These are phyloP conservation scores for Saccharomycopsis capsularis DNA, from an alignment of 805 yeast genomes.

Conservation along the genomic window DNA sequence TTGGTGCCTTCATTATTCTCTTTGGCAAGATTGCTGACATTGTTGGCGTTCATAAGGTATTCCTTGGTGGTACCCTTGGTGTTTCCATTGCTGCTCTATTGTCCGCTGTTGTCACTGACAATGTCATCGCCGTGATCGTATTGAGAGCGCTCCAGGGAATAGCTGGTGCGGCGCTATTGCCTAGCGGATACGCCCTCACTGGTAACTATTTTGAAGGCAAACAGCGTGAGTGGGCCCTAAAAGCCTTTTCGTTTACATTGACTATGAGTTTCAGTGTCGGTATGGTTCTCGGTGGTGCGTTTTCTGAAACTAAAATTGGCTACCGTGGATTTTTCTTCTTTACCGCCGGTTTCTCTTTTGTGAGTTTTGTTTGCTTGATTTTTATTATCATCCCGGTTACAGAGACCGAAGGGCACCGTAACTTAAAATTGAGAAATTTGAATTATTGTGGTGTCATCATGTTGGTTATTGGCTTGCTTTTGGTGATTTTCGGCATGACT, in stretches of 20 bases:
- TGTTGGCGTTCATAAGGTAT: conserved; percentile 29
- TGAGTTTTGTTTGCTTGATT: conserved; percentile 24
- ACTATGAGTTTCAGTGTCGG: conserved; percentile 24
- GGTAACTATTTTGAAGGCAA: conserved; percentile 29
- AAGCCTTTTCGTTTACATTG: conserved; percentile 26
- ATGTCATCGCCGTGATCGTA: conserved; percentile 31
- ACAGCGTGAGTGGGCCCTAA: conserved; percentile 26
- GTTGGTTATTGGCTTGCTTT: conserved; percentile 30
- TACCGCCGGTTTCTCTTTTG: conserved; percentile 21
- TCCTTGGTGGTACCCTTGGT: conserved; percentile 24
- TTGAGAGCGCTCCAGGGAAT: conserved; percentile 42
- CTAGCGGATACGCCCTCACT: conserved; percentile 31
- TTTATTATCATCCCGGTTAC: conserved; percentile 28
- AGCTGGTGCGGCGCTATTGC: conserved; percentile 36
- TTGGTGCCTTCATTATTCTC: conserved; percentile 38
- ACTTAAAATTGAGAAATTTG: conserved; percentile 25
- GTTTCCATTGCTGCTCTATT: conserved; percentile 29
- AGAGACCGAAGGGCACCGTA: conserved; percentile 23
- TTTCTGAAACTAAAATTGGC: conserved; percentile 7
- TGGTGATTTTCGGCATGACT: conserved; percentile 38
- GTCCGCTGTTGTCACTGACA: conserved; percentile 32
- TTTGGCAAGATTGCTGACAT: conserved; percentile 39
- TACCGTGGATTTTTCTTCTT: conserved; percentile 14
- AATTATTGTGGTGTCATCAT: conserved; percentile 34
- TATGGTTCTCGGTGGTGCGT: conserved; percentile 19